Evolutionary conservation across 2,329 filamentous ascomycete species (phyloP), one percentile per base, ranked within the genome.

Genomic region (Trichoderma sp.): DNA sequence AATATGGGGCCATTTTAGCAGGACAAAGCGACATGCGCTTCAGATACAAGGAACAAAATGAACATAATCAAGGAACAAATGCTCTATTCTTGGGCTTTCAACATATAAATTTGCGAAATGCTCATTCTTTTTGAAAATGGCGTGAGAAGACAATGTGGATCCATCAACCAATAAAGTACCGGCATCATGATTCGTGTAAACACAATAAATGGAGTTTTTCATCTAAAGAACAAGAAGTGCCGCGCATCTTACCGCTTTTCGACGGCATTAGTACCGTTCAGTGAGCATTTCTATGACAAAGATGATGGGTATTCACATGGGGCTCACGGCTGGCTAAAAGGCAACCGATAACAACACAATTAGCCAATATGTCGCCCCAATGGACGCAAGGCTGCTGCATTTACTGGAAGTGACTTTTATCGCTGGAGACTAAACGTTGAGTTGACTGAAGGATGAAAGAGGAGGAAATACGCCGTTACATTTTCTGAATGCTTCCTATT

Each of bases 41-140:
- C 14, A 35, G 16, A 4, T 31, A 29, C 38, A 56, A 14, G 56
- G 29, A 27, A 53, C 60, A 56, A 18, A 3, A 38, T 31, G 56
- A 12, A 56, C 9, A 12, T 29, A 9, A 31, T 29, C 12, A 35
- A 31, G n/a, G 14, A 45, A 59, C 27, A 2, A 27, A 27, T 21
- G 6, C 24, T n/a, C 7, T 38, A 18, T 33, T 56, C 14, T n/a
- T 41, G n/a, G n/a, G 21, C 9, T 53, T 56, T 18, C 29, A 35
- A 3, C 35, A 27, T 65, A 27, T 65, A 41, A 38, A 41, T 59
- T 56, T 38, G 12, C 18, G 4, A 11, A 41, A 41, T 74, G 63
- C 71, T 74, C 63, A 74, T 74, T 74, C 71, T 74, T 14, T 41
- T 18, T 56, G 33, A 18, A 68, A 67, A 74, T 74, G 71, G 71